Conservation (phyloP, 2,329 filamentous ascomycete species). For the Aspergillus terreus region DNA sequence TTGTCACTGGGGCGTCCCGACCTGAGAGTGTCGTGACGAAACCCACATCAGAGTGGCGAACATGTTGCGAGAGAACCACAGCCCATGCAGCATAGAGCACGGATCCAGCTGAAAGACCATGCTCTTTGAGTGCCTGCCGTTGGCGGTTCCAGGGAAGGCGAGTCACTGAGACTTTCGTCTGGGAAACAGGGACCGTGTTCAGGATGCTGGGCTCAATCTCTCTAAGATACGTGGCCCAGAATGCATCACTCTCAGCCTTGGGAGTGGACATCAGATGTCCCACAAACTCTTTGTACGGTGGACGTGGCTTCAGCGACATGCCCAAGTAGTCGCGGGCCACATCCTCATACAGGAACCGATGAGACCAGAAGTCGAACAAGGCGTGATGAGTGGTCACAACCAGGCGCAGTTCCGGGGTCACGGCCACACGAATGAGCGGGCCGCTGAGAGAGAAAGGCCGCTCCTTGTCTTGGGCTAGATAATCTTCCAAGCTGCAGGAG, state of each 20-base stretch:
- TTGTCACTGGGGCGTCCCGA: not conserved
- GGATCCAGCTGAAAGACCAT: not conserved
- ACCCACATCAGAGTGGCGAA: not conserved
- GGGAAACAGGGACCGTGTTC: not conserved
- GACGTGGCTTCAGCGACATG: not conserved
- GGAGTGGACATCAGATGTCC: not conserved
- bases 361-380: conserved; percentile 8
- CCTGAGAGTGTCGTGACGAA: not conserved
- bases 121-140: not conserved
- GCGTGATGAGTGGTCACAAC: conserved; percentile 5
- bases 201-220: conserved; percentile 1
- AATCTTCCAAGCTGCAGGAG: not conserved
- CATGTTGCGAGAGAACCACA: not conserved
- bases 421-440: conserved; percentile 2
- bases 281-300: conserved; percentile 4
- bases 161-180: not conserved
- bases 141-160: not conserved
- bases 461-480: conserved; percentile 1
- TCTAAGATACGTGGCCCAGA: conserved; percentile 2
- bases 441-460: not conserved
- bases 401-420: not conserved
- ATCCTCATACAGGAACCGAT: conserved; percentile 6
- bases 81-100: conserved; percentile 4
- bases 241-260: not conserved
- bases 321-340: conserved; percentile 3